Evolutionary conservation across 2,329 filamentous ascomycete genomes (phyloP).

Genomic region (Xylariales sp.): DNA sequence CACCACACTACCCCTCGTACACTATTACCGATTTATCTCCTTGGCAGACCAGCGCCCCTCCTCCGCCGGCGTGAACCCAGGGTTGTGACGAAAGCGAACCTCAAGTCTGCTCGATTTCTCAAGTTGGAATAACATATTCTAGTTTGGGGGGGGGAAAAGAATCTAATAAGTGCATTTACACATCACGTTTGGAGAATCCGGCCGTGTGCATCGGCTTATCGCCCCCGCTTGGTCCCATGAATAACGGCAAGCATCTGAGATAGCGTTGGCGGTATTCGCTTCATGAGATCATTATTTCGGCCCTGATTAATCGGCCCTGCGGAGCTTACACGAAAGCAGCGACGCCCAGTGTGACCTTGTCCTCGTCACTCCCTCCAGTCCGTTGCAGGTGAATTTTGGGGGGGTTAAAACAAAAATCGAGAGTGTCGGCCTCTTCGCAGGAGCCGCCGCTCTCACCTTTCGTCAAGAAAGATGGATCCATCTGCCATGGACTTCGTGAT

Average conservation of each 20-base stretch:
- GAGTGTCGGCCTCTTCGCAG: constrained; percentile 5
- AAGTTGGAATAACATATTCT: no score
- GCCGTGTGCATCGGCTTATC: no score
- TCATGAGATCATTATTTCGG: background rate
- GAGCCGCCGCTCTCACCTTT: constrained; percentile 14
- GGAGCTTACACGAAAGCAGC: background rate
- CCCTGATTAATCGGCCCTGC: background rate
- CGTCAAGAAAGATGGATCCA: constrained; percentile 14
- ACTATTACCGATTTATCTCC: constrained; percentile 10
- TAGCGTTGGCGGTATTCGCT: constrained; percentile 3
- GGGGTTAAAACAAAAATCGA: background rate
- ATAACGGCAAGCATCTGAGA: background rate
- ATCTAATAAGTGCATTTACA: no score
- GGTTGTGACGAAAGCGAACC: no score
- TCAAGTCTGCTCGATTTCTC: no score
- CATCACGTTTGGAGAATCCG: no score
- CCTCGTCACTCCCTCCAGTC: background rate
- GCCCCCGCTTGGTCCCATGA: no score
- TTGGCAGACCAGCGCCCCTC: constrained; percentile 7
- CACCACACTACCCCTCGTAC: constrained; percentile 4
- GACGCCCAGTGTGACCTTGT: background rate
- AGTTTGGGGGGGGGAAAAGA: no score
- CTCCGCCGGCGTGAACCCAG: constrained; percentile 1
- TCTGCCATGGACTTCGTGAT: constrained; percentile 24
- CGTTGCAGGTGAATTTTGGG: background rate